Evolutionary conservation across 345 rosid genomes (phyloP), one percentile per base, ranked within the genome.

Genomic region (Syzygium aqueum): DNA sequence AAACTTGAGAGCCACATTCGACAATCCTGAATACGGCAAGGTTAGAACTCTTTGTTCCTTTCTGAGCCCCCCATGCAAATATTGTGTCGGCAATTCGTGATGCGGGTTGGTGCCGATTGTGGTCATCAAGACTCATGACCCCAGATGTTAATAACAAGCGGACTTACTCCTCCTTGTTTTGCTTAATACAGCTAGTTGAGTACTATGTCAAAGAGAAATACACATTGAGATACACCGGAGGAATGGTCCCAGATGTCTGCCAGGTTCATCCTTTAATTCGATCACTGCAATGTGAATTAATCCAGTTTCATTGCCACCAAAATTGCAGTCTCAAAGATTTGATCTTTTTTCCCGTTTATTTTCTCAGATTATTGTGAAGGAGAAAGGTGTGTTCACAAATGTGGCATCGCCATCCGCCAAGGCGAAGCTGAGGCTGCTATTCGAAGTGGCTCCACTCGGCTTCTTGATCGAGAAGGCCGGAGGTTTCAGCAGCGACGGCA

Each of bases 171-270:
- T 40, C 84, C 46, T 73, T 19, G 49, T 73, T 19, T 19, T 87
- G 33, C 82, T 84, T 33, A 25, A 65, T 30, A 88, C 94, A 97
- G 99, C 90, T 97, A 87, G 92, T 97, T 87, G 93, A 95, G 90
- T 96, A 94, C 94, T 97, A 95, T 85, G 94, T 97, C 30, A 96
- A 88, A 89, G 98, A 96, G 94, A 97, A 95, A 86, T 97, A 95
- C 96, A 97, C 99, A 59, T 92, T 97, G 90, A 91, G 99, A 92
- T 97, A 97, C 98, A 97, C 99, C 0, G 99, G 99, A 92, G 99
- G 99, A 92, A 97, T 97, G 99, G 99, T 97, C 86, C 99, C 99
- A 27, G 99, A 97, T 46, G 99, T 97, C 86, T 95, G 96, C 92
- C 99, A 95, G 98, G 99, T 93, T 5, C 14, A 10, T 53, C 83